Conservation (phyloP, 176 grass and related monocot genomes). For the Ensete glaucum region DNA sequence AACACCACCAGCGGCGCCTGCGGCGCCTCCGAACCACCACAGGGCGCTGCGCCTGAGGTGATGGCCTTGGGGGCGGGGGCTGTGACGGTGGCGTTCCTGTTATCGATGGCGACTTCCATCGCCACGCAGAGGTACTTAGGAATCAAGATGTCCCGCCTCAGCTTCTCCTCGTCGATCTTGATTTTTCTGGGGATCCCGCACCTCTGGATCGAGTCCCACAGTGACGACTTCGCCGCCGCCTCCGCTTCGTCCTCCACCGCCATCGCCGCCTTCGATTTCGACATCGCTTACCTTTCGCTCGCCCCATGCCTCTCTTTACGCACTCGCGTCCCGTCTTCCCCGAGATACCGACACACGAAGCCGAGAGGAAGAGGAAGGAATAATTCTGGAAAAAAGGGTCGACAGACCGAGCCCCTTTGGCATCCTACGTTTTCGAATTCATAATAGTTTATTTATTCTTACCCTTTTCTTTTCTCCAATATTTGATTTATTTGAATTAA, state of each 20-base stretch:
- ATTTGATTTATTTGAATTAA: too few relatives aligned
- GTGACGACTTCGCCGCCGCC: slow-evolving; percentile 50
- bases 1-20: slow-evolving; percentile 65
- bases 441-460: too few relatives aligned
- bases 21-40: background rate
- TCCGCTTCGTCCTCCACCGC: slow-evolving; percentile 1
- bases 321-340: too few relatives aligned
- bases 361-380: background rate
- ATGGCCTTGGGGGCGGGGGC: slow-evolving; percentile 9
- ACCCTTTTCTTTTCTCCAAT: too few relatives aligned
- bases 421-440: too few relatives aligned
- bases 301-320: too few relatives aligned
- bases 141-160: slow-evolving; percentile 58
- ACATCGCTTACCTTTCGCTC: slow-evolving; percentile 10
- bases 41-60: too few relatives aligned
- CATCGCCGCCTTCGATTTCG: slow-evolving; percentile 25
- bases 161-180: slow-evolving; percentile 53
- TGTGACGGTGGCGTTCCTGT: slow-evolving; percentile 22
- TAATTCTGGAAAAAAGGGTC: background rate
- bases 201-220: slow-evolving; percentile 59
- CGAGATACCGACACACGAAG: too few relatives aligned
- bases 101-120: slow-evolving; percentile 29
- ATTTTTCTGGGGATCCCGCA: slow-evolving; percentile 41
- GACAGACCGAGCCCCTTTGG: too few relatives aligned
- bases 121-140: slow-evolving; percentile 52